Conservation (phyloP, 2,329 filamentous ascomycete species). For the Clonostachys solani region DNA sequence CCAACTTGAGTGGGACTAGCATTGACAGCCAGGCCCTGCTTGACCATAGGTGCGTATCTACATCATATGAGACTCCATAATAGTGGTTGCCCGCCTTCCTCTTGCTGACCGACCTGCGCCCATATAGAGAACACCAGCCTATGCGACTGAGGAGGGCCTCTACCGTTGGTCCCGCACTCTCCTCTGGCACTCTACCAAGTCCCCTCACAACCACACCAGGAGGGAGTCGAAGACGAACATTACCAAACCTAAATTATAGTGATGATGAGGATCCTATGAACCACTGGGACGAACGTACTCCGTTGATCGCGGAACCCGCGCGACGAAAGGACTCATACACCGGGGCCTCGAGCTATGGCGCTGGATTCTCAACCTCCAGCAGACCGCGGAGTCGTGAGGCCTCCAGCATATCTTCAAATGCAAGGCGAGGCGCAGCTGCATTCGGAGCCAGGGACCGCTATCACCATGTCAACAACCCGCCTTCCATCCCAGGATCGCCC, state of each 20-base stretch:
- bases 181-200: conserved; percentile 23
- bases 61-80: background rate
- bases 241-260: conserved; percentile 28
- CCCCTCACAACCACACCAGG: conserved; percentile 17
- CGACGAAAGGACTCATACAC: conserved; percentile 12
- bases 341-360: conserved; percentile 32
- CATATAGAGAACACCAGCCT: conserved; percentile 48
- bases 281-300: conserved; percentile 44
- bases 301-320: conserved; percentile 42
- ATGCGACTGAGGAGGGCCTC: conserved; percentile 63
- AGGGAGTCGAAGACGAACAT: conserved; percentile 27
- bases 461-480: conserved; percentile 61
- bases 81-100: conserved; percentile 1
- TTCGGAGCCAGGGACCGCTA: conserved; percentile 39
- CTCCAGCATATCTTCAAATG: conserved; percentile 45
- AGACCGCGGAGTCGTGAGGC: conserved; percentile 32
- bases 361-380: conserved; percentile 27
- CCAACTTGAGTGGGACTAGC: conserved; percentile 76
- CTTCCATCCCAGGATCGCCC: conserved; percentile 62
- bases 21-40: conserved; percentile 84
- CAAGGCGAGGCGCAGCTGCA: conserved; percentile 28
- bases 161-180: conserved; percentile 23
- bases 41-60: conserved; percentile 67
- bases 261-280: conserved; percentile 44
- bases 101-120: too few relatives aligned